These are phyloP conservation scores for Boletus sp. DNA, from an alignment of 768 basidiomycete species.

Conservation along the genomic window DNA sequence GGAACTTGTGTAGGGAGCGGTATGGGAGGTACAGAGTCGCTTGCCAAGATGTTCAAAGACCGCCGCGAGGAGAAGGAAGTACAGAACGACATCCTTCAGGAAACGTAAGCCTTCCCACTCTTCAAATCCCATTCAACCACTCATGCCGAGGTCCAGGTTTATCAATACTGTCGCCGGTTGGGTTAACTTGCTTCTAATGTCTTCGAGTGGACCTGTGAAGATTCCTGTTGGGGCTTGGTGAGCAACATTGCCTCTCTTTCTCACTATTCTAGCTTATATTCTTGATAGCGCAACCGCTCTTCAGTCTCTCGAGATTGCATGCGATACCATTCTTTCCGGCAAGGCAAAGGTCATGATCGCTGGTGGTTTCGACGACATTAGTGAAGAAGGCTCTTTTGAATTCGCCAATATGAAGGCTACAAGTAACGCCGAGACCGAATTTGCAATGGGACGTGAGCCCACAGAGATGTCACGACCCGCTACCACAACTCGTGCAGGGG, in stretches of 20 bases:
- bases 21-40: conserved; percentile 92
- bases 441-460: conserved; percentile 98
- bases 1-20: conserved; percentile 94
- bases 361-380: conserved; percentile 97
- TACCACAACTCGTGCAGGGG: conserved; percentile 92
- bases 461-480: conserved; percentile 99
- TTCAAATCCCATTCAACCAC: neutral
- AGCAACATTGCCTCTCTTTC: conserved; percentile 21
- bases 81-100: conserved; percentile 97
- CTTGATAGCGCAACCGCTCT: conserved; percentile 83
- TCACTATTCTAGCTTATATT: conserved; percentile 2
- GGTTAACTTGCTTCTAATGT: conserved; percentile 93
- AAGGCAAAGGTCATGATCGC: conserved; percentile 99
- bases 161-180: conserved; percentile 99
- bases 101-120: conserved; percentile 65
- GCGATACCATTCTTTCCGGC: conserved; percentile 88
- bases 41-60: conserved; percentile 98
- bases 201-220: conserved; percentile 97
- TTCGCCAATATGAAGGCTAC: conserved; percentile 99
- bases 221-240: conserved; percentile 99
- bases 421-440: conserved; percentile 93
- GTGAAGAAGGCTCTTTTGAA: conserved; percentile 97
- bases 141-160: conserved; percentile 54
- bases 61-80: conserved; percentile 97
- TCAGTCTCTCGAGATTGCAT: conserved; percentile 98